A percentile compares a stretch with the other conserved stretches of the same genome.
phyloP scores from a whole-genome alignment of 176 grass and related monocot genomes.

The Avena insularis region DNA sequence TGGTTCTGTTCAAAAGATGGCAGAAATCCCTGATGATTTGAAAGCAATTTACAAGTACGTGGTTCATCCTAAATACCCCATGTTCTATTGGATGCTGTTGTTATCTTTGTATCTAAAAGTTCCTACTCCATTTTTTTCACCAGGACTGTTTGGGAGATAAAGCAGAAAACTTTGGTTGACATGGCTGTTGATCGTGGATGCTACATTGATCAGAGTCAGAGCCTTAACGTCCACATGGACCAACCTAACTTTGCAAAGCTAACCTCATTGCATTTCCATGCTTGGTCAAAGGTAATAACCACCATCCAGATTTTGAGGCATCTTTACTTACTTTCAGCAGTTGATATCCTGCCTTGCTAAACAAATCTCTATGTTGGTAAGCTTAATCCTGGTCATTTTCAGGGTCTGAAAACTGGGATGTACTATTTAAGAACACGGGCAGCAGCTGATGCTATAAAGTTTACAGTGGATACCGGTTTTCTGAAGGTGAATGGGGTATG shows the following conservation, averaged over 20 bases:
- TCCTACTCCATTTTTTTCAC: constrained; percentile 23
- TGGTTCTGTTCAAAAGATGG: constrained; percentile 87
- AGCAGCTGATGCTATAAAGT: constrained; percentile 97
- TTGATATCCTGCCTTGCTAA: not conserved
- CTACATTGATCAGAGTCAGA: constrained; percentile 98
- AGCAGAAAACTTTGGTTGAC: constrained; percentile 98
- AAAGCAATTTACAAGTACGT: constrained; percentile 97
- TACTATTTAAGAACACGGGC: constrained; percentile 94
- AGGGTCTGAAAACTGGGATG: constrained; percentile 99
- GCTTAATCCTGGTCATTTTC: constrained; percentile 30
- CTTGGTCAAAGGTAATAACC: constrained; percentile 88
- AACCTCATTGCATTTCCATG: constrained; percentile 94
- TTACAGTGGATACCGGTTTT: constrained; percentile 83
- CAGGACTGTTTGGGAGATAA: constrained; percentile 99
- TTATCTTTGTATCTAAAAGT: not conserved
- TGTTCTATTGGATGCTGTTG: not conserved
- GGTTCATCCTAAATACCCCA: not conserved
- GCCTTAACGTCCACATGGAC: constrained; percentile 99
- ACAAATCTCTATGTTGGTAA: not conserved
- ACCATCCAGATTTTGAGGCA: not conserved
- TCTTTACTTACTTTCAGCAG: not conserved
- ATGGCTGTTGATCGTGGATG: constrained; percentile 98
- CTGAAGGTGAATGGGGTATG: constrained; percentile 52
- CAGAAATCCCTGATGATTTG: constrained; percentile 53
- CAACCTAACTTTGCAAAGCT: constrained; percentile 95